Base-by-base conservation (phyloP, 495 filamentous ascomycete species). In the Lepraria neglecta region DNA sequence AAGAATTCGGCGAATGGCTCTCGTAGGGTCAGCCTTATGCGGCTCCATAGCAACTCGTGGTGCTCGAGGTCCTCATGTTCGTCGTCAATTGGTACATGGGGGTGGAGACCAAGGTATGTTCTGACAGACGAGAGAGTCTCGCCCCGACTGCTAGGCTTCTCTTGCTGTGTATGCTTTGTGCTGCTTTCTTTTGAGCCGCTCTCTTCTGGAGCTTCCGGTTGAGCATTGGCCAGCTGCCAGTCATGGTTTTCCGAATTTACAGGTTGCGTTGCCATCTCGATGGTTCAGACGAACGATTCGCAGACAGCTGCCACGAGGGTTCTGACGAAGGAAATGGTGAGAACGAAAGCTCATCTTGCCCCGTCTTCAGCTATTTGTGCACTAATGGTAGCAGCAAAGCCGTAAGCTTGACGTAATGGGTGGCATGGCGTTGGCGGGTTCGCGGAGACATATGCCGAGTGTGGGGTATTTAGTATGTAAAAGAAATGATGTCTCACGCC, bases 1-100 rank as follows among this genome's bases (percentile, higher is more conserved):
- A 83, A 80, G 72, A 87, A 86, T 56, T 88, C 85, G 0, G 83
- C 78, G 52, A 85, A 77, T 0, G 81, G 82, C 53, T 85, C 82
- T 52, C 77, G 73, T n/a, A 79, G 63, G 11, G 69, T 61, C 3
- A 70, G 71, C 19, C 81, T 71, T 21, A 82, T 71, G 30, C 70
- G 71, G 60, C 71, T 78, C 82, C 81, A 83, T 17, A 73, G 65
- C 2, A 79, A 67, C 6, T 71, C 68, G 42, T 74, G 68, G 43
- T 72, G 70, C 57, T 66, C 60, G 47, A 65, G 60, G 43, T 57
- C 38, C 38, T 61, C 33, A 51, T 68, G 64, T 5, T 61, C 66
- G 28, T 65, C 52, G 24, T 61, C 60, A 24, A 68, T 59, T 7
- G 64, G 64, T 19, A 51, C 63, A 45, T 58, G 27, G 9, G 59